Evolutionary conservation across 257 asterid species (phyloP), one percentile per base, ranked within the genome.

Genomic region (Solanum raphanifolium): DNA sequence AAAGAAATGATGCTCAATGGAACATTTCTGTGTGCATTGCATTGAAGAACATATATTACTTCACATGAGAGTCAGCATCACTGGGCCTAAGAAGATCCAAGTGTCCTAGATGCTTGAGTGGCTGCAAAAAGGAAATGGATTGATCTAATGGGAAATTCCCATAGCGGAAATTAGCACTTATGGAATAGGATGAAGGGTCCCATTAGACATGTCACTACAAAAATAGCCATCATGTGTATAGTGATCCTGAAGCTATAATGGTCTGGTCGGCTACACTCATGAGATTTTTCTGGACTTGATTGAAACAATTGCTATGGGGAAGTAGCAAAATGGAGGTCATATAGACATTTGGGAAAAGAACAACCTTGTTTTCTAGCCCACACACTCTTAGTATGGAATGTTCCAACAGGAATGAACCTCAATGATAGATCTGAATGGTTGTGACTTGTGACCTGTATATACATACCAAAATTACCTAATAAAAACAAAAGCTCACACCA

Each of bases 1-100:
- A 29, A 58, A 65, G 41, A 55, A 85, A 83, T 27, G 39, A 78
- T 39, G 65, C 39, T 25, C n/a, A 36, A 62, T 83, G 66, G 55
- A 89, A 73, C 60, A 25, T 73, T 74, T 74, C 16, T 72, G 68
- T 52, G 31, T 52, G 55, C 21, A 29, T 43, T 83, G 58, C 39
- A 52, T 69, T 55, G 32, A 52, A 58, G 75, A 34, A 32, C 32
- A 27, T 38, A 15, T 7, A 27, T 39, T 46, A 71, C 86, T 86
- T 88, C 89, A 89, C 73, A 89, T 90, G 94, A 36, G 87, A 58
- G 90, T 91, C 92, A 87, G 76, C 91, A 81, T 89, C 91, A 87
- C n/a, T 58, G 86, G 86, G 84, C 71, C 60, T 34, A 35, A 38
- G 43, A 65, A 65, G 38, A 23, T 78, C 84, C 88, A 81, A 32